These are phyloP conservation scores for Phytophthora macrochlamydospora DNA, from an alignment of 352 stramenopile genomes.

Conservation along the genomic window DNA sequence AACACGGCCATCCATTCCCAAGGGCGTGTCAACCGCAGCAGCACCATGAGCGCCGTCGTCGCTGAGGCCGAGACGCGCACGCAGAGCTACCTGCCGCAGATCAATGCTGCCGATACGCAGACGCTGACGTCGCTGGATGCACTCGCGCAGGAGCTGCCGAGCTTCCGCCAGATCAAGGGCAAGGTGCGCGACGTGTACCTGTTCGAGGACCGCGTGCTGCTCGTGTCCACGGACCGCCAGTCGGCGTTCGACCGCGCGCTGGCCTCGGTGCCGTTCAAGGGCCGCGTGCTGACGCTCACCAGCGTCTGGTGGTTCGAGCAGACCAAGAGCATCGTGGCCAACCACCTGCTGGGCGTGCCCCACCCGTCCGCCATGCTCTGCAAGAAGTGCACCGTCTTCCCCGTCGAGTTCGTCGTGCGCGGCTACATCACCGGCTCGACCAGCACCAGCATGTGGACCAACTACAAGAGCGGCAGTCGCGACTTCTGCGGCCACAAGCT, in stretches of 20 bases:
- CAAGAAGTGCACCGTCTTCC: conserved; percentile 96
- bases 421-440: conserved; percentile 97
- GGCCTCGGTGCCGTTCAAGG: conserved; percentile 97
- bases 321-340: conserved; percentile 96
- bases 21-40: neutral
- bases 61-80: conserved; percentile 70
- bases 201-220: conserved; percentile 87
- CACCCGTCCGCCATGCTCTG: conserved; percentile 96
- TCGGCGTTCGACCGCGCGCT: conserved; percentile 98
- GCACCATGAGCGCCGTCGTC: conserved; percentile 48
- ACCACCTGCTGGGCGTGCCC: conserved; percentile 95
- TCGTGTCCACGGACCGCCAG: conserved; percentile 99
- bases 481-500: conserved; percentile 98
- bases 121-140: conserved; percentile 63
- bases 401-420: conserved; percentile 99
- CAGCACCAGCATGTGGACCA: conserved; percentile 99
- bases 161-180: conserved; percentile 69
- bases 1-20: conserved; percentile 3
- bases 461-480: conserved; percentile 96
- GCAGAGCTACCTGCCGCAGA: conserved; percentile 67
- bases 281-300: conserved; percentile 96
- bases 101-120: conserved; percentile 48
- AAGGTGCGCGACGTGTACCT: conserved; percentile 95
- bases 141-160: conserved; percentile 38
- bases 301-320: conserved; percentile 96